Conservation (phyloP, 805 yeast genomes). For the Kodamaea hsintzibuensis region DNA sequence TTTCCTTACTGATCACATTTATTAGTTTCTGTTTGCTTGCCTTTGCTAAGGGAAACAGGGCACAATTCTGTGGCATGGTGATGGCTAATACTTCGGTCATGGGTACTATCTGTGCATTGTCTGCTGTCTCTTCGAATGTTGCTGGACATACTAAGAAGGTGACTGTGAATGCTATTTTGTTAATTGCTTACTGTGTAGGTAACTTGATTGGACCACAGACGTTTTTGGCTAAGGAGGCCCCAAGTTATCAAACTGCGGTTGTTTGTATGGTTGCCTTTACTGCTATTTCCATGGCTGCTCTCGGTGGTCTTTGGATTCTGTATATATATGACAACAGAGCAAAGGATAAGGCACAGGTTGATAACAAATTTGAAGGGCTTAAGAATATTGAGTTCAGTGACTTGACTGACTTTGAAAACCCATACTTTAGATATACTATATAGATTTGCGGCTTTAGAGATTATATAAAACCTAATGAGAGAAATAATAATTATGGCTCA, state of each 20-base stretch:
- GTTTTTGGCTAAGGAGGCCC: constrained; percentile 45
- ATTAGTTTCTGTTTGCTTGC: constrained; percentile 42
- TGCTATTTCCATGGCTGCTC: constrained; percentile 25
- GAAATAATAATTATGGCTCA: too few relatives aligned
- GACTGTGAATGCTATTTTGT: constrained; percentile 44
- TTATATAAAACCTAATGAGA: too few relatives aligned
- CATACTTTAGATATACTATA: constrained; percentile 47
- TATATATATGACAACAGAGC: constrained; percentile 33
- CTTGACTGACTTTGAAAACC: constrained; percentile 56
- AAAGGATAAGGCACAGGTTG: not conserved
- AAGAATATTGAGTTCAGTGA: constrained; percentile 42
- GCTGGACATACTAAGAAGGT: constrained; percentile 61
- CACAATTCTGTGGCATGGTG: constrained; percentile 28
- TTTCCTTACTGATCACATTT: constrained; percentile 24
- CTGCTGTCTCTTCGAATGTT: constrained; percentile 46
- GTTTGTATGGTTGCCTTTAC: constrained; percentile 40
- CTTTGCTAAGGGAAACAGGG: constrained; percentile 32
- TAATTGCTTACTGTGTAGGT: constrained; percentile 55
- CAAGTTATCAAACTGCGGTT: constrained; percentile 43
- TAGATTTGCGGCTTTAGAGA: not conserved
- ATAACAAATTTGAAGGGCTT: constrained; percentile 1
- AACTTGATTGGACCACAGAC: constrained; percentile 58
- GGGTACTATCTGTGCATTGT: constrained; percentile 30
- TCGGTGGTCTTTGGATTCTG: constrained; percentile 25
- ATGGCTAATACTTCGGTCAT: constrained; percentile 33